phyloP scores from a whole-genome alignment of 768 basidiomycete genomes.

The Lactifluus volemus region DNA sequence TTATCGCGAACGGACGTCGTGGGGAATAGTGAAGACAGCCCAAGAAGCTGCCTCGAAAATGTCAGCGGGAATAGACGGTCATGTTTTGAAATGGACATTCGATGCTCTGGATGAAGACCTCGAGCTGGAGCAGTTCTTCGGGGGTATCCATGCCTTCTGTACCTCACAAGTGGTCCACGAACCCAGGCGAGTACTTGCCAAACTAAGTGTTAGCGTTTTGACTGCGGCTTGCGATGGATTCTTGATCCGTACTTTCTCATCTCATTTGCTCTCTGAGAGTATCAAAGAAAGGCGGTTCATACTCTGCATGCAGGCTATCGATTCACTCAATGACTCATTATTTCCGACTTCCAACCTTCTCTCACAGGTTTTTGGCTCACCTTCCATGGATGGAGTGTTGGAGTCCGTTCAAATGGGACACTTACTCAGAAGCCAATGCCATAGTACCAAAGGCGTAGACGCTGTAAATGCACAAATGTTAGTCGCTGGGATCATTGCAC shows the following conservation, averaged over 20 bases:
- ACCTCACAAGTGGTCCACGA: background rate
- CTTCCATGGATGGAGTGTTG: background rate
- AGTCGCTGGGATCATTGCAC: background rate
- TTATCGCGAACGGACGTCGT: background rate
- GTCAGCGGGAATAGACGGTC: background rate
- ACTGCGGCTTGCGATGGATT: background rate
- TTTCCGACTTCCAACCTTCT: background rate
- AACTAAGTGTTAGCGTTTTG: background rate
- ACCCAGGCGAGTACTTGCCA: background rate
- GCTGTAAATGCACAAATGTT: background rate
- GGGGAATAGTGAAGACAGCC: background rate
- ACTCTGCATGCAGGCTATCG: background rate
- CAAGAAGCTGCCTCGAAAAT: background rate
- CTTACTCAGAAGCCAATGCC: background rate
- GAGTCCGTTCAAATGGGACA: background rate
- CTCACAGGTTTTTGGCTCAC: background rate
- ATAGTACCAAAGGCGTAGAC: background rate
- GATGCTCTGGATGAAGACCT: background rate
- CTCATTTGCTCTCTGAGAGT: background rate
- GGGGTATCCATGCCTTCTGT: background rate
- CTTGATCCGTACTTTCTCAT: background rate
- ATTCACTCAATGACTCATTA: background rate
- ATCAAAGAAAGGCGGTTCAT: background rate
- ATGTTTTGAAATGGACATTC: background rate
- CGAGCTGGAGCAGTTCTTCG: background rate